Conservation (phyloP, 1,139 yeast genomes). For the Magnusiomyces sp. region DNA sequence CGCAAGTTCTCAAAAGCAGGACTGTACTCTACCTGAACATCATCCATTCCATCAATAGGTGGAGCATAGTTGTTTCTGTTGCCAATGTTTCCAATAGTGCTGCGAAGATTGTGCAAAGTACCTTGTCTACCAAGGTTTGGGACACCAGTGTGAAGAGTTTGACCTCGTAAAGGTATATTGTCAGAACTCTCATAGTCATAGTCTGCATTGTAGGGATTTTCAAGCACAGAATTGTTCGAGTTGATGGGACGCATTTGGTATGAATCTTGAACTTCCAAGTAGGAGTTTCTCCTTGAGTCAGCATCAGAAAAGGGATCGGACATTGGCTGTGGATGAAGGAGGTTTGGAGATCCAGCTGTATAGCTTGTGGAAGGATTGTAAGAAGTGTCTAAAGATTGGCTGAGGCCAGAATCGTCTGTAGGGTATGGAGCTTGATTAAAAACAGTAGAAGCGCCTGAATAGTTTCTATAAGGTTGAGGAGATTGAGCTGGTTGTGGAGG, state of each 20-base stretch:
- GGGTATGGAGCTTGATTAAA: neutral
- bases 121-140: neutral
- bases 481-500: neutral
- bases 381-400: neutral
- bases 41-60: too few relatives aligned
- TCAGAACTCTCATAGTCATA: neutral
- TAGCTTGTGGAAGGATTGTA: neutral
- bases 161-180: conserved; percentile 1
- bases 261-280: neutral
- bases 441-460: neutral
- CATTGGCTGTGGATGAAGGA: neutral
- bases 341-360: neutral
- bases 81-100: conserved; percentile 7
- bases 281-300: conserved; percentile 1
- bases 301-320: neutral
- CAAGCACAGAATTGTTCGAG: neutral
- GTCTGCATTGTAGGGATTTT: conserved; percentile 1
- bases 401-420: neutral
- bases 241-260: neutral
- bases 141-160: neutral
- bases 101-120: neutral
- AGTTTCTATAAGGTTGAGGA: neutral
- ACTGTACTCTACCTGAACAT: too few relatives aligned
- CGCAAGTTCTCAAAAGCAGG: too few relatives aligned
- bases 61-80: too few relatives aligned